Percentiles rank a stretch among this genome's conserved stretches.
These are phyloP conservation scores for Colletotrichum chlorophyti DNA, from an alignment of 2,329 filamentous ascomycete genomes.

Conservation along the genomic window DNA sequence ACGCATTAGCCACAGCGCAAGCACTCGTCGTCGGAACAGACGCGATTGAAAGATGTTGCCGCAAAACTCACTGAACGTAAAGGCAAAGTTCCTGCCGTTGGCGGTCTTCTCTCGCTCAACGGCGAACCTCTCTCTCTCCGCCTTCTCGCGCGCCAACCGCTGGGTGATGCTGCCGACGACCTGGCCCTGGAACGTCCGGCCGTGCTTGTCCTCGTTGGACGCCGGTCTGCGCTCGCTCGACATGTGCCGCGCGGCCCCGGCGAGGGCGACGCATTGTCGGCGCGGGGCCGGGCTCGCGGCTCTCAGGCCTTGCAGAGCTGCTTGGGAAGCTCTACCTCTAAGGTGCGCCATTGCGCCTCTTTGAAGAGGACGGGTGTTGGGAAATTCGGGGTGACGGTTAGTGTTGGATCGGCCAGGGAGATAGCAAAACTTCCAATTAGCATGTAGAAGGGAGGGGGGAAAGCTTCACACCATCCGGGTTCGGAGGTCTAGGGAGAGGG, in stretches of 20 bases:
- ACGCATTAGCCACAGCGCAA: slow-evolving; percentile 12
- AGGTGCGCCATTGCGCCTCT: slow-evolving; percentile 39
- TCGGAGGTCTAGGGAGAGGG: slow-evolving; percentile 1
- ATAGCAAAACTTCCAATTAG: background rate
- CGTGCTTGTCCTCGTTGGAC: slow-evolving; percentile 45
- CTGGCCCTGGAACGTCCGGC: slow-evolving; percentile 61
- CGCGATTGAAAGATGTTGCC: background rate
- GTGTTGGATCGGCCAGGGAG: background rate
- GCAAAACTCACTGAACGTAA: slow-evolving; percentile 58
- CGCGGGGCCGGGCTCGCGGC: slow-evolving; percentile 29
- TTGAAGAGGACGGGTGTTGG: background rate
- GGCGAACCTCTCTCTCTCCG: slow-evolving; percentile 58
- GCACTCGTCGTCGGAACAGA: background rate
- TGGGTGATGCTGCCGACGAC: slow-evolving; percentile 64
- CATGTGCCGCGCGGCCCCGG: slow-evolving; percentile 17
- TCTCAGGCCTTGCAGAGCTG: slow-evolving; percentile 39
- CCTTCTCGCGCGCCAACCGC: slow-evolving; percentile 60
- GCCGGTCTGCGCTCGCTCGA: slow-evolving; percentile 35
- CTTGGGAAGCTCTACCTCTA: slow-evolving; percentile 39
- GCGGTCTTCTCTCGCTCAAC: slow-evolving; percentile 43
- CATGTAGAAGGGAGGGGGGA: background rate
- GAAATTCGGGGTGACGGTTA: background rate
- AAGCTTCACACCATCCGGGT: background rate
- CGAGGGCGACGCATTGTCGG: slow-evolving; percentile 22
- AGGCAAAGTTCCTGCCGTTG: slow-evolving; percentile 53